Base-by-base conservation (phyloP, 768 basidiomycete species). In the Leucocoprinus leucothites region DNA sequence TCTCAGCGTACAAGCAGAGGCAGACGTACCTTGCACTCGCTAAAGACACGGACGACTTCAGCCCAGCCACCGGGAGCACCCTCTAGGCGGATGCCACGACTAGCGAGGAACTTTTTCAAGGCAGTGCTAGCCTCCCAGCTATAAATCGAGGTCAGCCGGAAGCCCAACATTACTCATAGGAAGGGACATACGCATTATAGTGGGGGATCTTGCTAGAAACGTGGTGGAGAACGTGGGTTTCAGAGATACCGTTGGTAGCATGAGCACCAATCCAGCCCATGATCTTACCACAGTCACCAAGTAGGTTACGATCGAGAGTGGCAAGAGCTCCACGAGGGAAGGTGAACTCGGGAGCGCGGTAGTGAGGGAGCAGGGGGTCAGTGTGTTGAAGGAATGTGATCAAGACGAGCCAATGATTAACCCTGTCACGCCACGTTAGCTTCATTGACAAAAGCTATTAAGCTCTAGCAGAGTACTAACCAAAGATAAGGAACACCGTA, bases 321-420 rank as follows among this genome's bases (percentile, higher is more conserved):
- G 91, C 75, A 50, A 98, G 84, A 14, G 96, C 96, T 56, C 96
- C 96, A 62, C 94, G 91, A 42, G 87, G 77, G 81, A 98, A 99
- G 36, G 87, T 94, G 80, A 96, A 98, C 66, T 89, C 87, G 35
- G 82, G 67, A 13, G 86, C 82, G 60, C 91, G 89, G 80, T 97
- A 98, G 74, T 98, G 96, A 47, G 95, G 95, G 42, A 98, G 82
- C 44, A 89, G 70, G 18, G 95, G 93, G 73, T 98, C 96, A 63
- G 96, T 98, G 78, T 99, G 96, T 75, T 99, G 96, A 48, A 98
- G 79, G 88, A 93, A 98, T 18, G 94, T 97, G 76, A 98, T 97
- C 63, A 94, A 65, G 55, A 98, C 92, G 51, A 98, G 81, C 94
- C 94, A 97, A 78, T 94, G 91, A 78, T 92, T 92, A 51, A 88